Evolutionary conservation across 805 yeast genomes (phyloP).

Genomic region (Barnettozyma salicaria): DNA sequence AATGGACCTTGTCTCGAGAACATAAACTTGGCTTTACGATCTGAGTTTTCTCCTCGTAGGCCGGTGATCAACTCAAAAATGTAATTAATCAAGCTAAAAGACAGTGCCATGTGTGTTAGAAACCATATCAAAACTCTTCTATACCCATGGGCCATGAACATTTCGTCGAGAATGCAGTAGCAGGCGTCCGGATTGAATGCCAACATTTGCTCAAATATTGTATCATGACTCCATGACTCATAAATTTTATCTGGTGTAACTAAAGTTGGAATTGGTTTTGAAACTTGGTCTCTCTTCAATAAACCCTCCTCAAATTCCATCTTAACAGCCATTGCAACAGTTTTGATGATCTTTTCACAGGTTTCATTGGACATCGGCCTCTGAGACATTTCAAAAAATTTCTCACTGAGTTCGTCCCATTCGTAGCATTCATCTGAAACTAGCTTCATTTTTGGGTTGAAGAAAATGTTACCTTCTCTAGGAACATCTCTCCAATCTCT

Average conservation of each 20-base stretch:
- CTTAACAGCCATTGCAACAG: conserved; percentile 49
- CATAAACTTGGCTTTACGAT: conserved; percentile 20
- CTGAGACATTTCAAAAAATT: conserved; percentile 25
- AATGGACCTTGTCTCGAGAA: conserved; percentile 56
- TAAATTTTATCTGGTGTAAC: conserved; percentile 48
- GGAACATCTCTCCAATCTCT: conserved; percentile 72
- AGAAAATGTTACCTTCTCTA: conserved; percentile 46
- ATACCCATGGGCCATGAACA: conserved; percentile 62
- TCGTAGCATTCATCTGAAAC: conserved; percentile 12
- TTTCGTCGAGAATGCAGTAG: conserved; percentile 57
- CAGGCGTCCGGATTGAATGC: conserved; percentile 47
- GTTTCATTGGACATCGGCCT: conserved; percentile 23
- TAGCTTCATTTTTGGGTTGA: conserved; percentile 18
- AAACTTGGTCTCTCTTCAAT: conserved; percentile 2
- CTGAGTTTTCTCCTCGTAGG: conserved; percentile 41
- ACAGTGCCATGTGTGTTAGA: conserved; percentile 54
- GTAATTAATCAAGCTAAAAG: conserved; percentile 52
- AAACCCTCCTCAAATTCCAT: conserved; percentile 34
- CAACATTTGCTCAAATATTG: conserved; percentile 46
- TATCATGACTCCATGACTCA: conserved; percentile 37
- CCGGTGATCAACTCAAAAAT: conserved; percentile 55
- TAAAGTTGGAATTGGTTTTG: conserved; percentile 12
- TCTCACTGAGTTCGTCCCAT: conserved; percentile 23
- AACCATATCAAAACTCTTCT: conserved; percentile 63
- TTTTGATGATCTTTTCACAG: conserved; percentile 39